Percentiles rank a stretch among this genome's conserved stretches.
Evolutionary conservation across 164 flowering plant genomes (phyloP).

Genomic region (Buxus sempervirens): DNA sequence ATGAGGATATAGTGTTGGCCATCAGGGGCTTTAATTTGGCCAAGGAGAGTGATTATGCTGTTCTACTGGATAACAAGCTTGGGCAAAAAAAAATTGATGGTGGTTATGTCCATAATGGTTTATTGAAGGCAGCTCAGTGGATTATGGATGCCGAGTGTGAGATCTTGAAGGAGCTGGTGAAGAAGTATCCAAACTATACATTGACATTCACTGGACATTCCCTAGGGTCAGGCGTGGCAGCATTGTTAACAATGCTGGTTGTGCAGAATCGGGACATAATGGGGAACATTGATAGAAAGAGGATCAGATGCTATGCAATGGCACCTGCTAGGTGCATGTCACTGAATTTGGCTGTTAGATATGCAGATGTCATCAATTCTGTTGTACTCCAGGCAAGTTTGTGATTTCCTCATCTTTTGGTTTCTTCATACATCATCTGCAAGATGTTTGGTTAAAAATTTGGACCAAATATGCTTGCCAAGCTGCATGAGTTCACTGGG

Average conservation of each 20-base stretch:
- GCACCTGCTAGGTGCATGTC: constrained; percentile 71
- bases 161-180: constrained; percentile 51
- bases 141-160: constrained; percentile 73
- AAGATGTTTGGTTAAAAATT: background rate
- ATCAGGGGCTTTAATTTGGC: constrained; percentile 81
- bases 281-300: constrained; percentile 54
- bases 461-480: background rate
- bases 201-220: constrained; percentile 95
- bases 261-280: constrained; percentile 47
- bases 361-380: constrained; percentile 74
- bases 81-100: constrained; percentile 84
- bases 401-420: background rate
- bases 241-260: constrained; percentile 52
- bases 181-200: constrained; percentile 58
- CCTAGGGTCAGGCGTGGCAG: constrained; percentile 71
- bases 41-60: constrained; percentile 76
- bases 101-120: constrained; percentile 96
- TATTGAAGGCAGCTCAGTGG: constrained; percentile 83
- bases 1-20: constrained; percentile 64
- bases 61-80: constrained; percentile 75
- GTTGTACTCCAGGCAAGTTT: constrained; percentile 65
- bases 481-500: too few relatives aligned
- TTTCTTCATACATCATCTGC: background rate
- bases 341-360: constrained; percentile 69
- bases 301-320: constrained; percentile 62